Conservation (phyloP, 2,329 filamentous ascomycete species). For the Hypoxylon sp. region DNA sequence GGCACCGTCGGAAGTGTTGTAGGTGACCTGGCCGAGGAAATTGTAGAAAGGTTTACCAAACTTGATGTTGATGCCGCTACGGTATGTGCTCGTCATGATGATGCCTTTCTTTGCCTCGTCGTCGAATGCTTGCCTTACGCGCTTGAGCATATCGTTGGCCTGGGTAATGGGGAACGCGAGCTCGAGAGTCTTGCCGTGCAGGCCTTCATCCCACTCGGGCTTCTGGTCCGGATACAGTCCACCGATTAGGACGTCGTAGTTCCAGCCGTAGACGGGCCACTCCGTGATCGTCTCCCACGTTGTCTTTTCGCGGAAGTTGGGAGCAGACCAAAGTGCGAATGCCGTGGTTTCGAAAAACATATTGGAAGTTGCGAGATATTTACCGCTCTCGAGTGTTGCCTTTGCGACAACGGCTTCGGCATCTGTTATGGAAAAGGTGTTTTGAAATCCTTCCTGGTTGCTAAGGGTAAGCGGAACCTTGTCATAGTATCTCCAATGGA, state of each 20-base stretch:
- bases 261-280: slow-evolving; percentile 69
- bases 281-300: slow-evolving; percentile 60
- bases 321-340: slow-evolving; percentile 64
- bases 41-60: slow-evolving; percentile 65
- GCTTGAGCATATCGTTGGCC: slow-evolving; percentile 65
- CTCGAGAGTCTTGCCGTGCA: slow-evolving; percentile 66
- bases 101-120: slow-evolving; percentile 60
- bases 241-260: slow-evolving; percentile 68
- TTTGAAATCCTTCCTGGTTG: slow-evolving; percentile 65
- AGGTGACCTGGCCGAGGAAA: slow-evolving; percentile 65
- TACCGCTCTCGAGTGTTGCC: slow-evolving; percentile 63
- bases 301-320: slow-evolving; percentile 68
- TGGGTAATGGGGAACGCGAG: slow-evolving; percentile 66
- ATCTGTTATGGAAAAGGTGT: slow-evolving; percentile 65
- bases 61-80: slow-evolving; percentile 68
- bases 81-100: slow-evolving; percentile 66
- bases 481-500: slow-evolving; percentile 69
- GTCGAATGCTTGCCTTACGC: slow-evolving; percentile 65
- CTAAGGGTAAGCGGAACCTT: slow-evolving; percentile 59
- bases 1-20: slow-evolving; percentile 63
- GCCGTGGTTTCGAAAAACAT: slow-evolving; percentile 65
- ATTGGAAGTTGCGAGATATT: slow-evolving; percentile 64
- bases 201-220: slow-evolving; percentile 66
- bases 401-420: slow-evolving; percentile 60
- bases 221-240: slow-evolving; percentile 65